phyloP scores from a whole-genome alignment of 2,329 filamentous ascomycete species.

The Pyrenophora teres region DNA sequence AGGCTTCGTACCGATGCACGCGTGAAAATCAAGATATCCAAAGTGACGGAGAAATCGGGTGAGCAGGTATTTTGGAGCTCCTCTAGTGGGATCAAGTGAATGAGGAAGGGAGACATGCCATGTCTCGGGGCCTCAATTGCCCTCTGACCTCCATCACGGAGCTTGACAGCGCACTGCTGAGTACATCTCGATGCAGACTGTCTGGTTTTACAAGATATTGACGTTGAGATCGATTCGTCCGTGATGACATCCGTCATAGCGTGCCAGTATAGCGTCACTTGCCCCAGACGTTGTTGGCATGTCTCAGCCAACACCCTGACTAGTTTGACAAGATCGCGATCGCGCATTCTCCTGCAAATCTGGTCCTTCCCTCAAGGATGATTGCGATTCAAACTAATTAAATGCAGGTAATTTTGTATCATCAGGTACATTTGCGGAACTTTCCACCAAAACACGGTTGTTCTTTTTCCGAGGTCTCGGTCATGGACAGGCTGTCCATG shows the following conservation, averaged over 20 bases:
- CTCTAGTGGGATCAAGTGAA: background rate
- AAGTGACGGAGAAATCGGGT: background rate
- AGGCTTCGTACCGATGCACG: background rate
- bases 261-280: slow-evolving; percentile 1
- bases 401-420: background rate
- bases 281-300: slow-evolving; percentile 17
- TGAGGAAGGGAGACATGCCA: background rate
- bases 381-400: slow-evolving; percentile 4
- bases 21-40: background rate
- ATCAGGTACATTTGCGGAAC: background rate
- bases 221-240: background rate
- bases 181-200: background rate
- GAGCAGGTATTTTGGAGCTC: background rate
- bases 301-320: slow-evolving; percentile 19
- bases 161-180: background rate
- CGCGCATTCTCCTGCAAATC: background rate
- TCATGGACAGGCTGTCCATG: slow-evolving; percentile 5
- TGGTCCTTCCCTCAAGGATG: background rate
- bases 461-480: slow-evolving; percentile 4
- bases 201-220: background rate
- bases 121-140: background rate
- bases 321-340: slow-evolving; percentile 3
- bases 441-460: background rate
- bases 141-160: background rate
- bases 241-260: slow-evolving; percentile 1